Evolutionary conservation across 2,329 filamentous ascomycete genomes (phyloP).

Genomic region (Teratosphaeria gauchensis): DNA sequence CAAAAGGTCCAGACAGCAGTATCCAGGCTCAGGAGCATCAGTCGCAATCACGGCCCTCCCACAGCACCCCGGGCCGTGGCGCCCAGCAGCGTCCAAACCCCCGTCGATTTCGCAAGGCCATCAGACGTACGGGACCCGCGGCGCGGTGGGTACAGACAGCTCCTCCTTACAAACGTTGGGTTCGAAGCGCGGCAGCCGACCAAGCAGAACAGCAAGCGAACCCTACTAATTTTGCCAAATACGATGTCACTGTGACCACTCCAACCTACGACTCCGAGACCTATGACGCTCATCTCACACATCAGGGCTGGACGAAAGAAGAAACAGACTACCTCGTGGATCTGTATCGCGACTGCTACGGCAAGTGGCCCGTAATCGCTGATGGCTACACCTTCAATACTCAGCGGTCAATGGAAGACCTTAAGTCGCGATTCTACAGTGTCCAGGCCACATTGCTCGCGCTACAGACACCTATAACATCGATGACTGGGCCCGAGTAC

Average conservation of each 20-base stretch:
- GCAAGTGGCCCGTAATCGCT: constrained; percentile 84
- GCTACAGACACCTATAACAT: constrained; percentile 66
- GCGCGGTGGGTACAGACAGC: not conserved
- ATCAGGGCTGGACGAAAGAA: constrained; percentile 74
- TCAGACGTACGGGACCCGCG: not conserved
- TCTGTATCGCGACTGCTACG: constrained; percentile 65
- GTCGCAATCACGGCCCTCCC: not conserved
- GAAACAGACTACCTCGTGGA: constrained; percentile 88
- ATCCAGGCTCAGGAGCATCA: not conserved
- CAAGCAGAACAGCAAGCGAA: not conserved
- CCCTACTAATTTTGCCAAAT: not conserved
- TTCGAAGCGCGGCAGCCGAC: not conserved
- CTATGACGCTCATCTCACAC: constrained; percentile 66
- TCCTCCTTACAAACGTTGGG: not conserved
- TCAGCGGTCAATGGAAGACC: constrained; percentile 67
- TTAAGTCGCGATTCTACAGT: constrained; percentile 85
- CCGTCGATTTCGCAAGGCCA: not conserved
- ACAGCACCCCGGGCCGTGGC: not conserved
- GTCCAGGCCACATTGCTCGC: constrained; percentile 76
- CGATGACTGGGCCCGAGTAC: constrained; percentile 82
- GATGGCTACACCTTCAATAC: constrained; percentile 58
- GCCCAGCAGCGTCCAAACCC: not conserved
- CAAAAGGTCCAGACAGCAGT: not conserved
- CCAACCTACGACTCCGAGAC: constrained; percentile 67
- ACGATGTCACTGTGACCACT: not conserved